Conservation (phyloP, 140 eudicot genomes). For the Ambrosia hybrid region DNA sequence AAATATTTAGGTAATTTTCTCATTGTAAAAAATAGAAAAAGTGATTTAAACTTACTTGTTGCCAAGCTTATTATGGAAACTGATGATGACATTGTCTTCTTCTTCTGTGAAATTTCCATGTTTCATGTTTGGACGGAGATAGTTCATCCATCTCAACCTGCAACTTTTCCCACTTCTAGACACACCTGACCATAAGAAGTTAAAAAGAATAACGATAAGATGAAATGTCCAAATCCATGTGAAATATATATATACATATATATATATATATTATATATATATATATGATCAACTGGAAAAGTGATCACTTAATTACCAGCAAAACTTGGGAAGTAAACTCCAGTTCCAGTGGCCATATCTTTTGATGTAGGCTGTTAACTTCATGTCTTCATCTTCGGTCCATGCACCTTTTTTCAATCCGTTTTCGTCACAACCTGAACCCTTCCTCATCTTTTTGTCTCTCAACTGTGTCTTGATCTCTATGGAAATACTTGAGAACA, state of each 20-base stretch:
- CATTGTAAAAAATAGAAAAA: background rate
- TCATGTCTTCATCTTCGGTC: conserved; percentile 48
- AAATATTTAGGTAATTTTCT: background rate
- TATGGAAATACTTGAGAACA: background rate
- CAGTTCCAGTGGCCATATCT: conserved; percentile 43
- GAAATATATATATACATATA: too few relatives aligned
- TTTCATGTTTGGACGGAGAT: conserved; percentile 33
- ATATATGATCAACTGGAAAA: too few relatives aligned
- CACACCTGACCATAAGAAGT: conserved; percentile 26
- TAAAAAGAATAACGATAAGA: background rate
- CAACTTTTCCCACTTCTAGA: conserved; percentile 42
- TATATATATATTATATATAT: too few relatives aligned
- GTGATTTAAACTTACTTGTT: conserved; percentile 26
- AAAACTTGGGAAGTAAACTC: conserved; percentile 38
- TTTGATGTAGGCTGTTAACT: conserved; percentile 31
- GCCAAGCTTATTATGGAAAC: conserved; percentile 27
- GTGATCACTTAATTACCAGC: conserved; percentile 37
- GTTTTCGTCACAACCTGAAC: conserved; percentile 26
- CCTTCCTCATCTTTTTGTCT: conserved; percentile 29
- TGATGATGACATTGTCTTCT: conserved; percentile 29
- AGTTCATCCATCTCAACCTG: conserved; percentile 42
- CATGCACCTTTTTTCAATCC: conserved; percentile 50
- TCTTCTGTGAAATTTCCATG: conserved; percentile 32
- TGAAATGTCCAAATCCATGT: too few relatives aligned
- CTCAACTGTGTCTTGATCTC: background rate